phyloP scores from a whole-genome alignment of 805 yeast species.

The Tetrapisispora pingtungensis region DNA sequence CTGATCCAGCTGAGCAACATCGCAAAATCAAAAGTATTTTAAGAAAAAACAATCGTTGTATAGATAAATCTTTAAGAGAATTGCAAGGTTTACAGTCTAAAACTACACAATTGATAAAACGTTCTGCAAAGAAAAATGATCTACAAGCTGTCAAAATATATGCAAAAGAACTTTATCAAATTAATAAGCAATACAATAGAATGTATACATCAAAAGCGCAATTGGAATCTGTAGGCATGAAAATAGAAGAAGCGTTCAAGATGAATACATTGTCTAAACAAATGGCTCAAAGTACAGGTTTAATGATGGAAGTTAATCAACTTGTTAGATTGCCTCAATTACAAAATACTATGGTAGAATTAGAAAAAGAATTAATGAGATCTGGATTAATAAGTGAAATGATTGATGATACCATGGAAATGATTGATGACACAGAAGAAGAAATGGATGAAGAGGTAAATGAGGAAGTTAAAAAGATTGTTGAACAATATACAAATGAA shows the following conservation, averaged over 20 bases:
- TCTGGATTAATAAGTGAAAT: constrained; percentile 86
- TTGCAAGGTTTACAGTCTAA: constrained; percentile 61
- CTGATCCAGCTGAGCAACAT: constrained; percentile 84
- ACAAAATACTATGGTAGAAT: constrained; percentile 70
- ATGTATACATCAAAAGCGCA: constrained; percentile 77
- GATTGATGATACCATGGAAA: constrained; percentile 84
- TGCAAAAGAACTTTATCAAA: constrained; percentile 70
- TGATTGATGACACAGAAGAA: constrained; percentile 54
- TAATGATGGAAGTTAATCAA: constrained; percentile 83
- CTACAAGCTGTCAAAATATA: constrained; percentile 62
- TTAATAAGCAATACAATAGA: constrained; percentile 64
- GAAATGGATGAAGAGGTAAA: constrained; percentile 57
- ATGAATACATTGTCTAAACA: constrained; percentile 74
- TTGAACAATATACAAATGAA: constrained; percentile 37
- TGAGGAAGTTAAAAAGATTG: constrained; percentile 53
- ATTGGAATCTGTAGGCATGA: constrained; percentile 74
- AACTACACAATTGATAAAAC: constrained; percentile 66
- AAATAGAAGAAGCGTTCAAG: constrained; percentile 85
- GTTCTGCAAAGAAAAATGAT: constrained; percentile 70
- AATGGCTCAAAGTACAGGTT: constrained; percentile 62
- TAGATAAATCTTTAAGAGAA: constrained; percentile 56
- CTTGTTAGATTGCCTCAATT: constrained; percentile 72
- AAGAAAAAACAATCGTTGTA: constrained; percentile 74
- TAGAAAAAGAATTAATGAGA: constrained; percentile 78
- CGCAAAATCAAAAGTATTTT: constrained; percentile 68